Evolutionary conservation across 1,284 basidiomycete species (phyloP).

Genomic region (Irpex sp.): DNA sequence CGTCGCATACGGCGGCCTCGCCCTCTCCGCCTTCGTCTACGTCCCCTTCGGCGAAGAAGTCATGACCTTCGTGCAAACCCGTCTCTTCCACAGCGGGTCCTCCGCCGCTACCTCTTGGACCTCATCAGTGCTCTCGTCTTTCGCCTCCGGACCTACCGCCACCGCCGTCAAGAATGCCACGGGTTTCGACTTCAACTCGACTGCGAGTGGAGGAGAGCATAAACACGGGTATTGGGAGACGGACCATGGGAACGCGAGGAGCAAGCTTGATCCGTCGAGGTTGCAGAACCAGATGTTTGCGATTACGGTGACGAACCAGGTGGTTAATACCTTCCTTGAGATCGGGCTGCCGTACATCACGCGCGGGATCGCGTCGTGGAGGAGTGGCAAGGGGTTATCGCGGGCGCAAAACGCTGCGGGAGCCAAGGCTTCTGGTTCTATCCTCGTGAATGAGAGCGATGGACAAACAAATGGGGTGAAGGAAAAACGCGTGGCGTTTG

Average conservation of each 20-base stretch:
- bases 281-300: conserved; percentile 94
- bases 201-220: neutral
- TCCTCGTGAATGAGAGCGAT: conserved; percentile 1
- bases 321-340: conserved; percentile 80
- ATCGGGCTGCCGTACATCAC: conserved; percentile 81
- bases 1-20: conserved; percentile 86
- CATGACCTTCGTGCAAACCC: conserved; percentile 55
- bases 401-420: conserved; percentile 14
- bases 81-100: conserved; percentile 29
- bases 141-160: conserved; percentile 12
- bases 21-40: conserved; percentile 86
- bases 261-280: conserved; percentile 64
- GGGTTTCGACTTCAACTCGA: conserved; percentile 14
- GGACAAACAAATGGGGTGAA: conserved; percentile 21
- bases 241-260: conserved; percentile 42
- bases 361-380: conserved; percentile 56
- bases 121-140: conserved; percentile 17
- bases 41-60: conserved; percentile 87
- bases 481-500: conserved; percentile 73
- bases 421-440: neutral
- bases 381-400: conserved; percentile 29
- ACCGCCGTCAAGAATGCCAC: conserved; percentile 7
- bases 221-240: conserved; percentile 45
- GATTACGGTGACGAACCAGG: conserved; percentile 91
- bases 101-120: conserved; percentile 18